These are phyloP conservation scores for Melaleuca quinquenervia DNA, from an alignment of 345 rosid species.

Conservation along the genomic window DNA sequence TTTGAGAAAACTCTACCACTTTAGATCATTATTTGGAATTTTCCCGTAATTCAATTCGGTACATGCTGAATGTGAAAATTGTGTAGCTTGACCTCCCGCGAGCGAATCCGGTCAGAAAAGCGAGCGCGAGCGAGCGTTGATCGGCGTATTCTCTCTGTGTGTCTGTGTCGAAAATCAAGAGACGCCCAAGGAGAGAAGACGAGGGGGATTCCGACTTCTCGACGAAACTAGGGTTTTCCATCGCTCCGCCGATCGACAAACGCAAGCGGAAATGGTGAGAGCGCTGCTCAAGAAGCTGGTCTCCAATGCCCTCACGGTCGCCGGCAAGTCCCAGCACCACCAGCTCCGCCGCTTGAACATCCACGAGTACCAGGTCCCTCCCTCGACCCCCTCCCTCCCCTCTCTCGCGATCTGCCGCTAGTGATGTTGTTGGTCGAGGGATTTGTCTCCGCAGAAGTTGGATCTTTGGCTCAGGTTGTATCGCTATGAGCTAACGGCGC, in stretches of 20 bases:
- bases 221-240: neutral
- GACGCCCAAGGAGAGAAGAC: neutral
- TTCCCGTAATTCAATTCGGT: too few relatives aligned
- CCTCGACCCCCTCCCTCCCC: too few relatives aligned
- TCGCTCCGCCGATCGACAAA: neutral
- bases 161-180: neutral
- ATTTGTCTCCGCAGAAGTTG: neutral
- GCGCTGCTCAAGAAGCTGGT: conserved; percentile 68
- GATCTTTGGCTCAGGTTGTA: neutral
- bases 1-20: too few relatives aligned
- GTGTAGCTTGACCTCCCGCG: neutral
- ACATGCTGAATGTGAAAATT: too few relatives aligned
- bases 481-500: neutral
- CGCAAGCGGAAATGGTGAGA: conserved; percentile 30
- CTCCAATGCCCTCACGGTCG: conserved; percentile 65
- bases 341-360: conserved; percentile 98
- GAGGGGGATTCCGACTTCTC: neutral
- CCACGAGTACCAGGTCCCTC: conserved; percentile 89
- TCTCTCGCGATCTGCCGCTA: neutral
- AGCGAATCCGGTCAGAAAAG: neutral
- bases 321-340: conserved; percentile 82
- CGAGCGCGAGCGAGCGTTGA: neutral
- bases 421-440: neutral
- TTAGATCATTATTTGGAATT: too few relatives aligned
- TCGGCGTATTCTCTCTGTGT: neutral